Evolutionary conservation across 2,329 filamentous ascomycete genomes (phyloP).

Genomic region (Lachnellula subtilissima): DNA sequence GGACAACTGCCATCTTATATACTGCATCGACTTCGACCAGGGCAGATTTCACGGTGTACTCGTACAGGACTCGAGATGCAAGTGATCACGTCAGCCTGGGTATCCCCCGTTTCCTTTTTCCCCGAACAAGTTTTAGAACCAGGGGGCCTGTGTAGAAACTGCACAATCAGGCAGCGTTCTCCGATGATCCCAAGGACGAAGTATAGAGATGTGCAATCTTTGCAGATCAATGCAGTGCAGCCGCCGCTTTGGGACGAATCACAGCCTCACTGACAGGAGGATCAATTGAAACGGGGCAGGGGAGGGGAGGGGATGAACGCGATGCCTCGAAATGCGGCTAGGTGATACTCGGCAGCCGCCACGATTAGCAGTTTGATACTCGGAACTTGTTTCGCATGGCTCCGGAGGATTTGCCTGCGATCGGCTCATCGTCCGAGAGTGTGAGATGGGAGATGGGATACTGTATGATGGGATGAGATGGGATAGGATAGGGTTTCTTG

Average conservation of each 20-base stretch:
- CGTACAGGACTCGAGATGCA: background rate
- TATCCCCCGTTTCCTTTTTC: background rate
- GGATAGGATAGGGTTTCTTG: background rate
- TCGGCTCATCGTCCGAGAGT: too few relatives aligned
- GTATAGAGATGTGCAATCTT: too few relatives aligned
- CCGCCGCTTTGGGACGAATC: background rate
- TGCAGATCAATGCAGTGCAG: background rate
- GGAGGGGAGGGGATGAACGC: background rate
- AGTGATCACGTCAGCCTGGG: background rate
- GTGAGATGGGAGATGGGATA: too few relatives aligned
- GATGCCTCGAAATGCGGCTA: too few relatives aligned
- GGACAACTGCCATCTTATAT: background rate
- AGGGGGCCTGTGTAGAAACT: background rate
- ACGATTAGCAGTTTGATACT: background rate
- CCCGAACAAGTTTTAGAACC: background rate
- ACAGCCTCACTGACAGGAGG: background rate
- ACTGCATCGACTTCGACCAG: background rate
- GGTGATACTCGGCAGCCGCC: background rate
- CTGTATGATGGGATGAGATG: too few relatives aligned
- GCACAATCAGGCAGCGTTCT: background rate
- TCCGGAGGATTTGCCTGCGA: background rate
- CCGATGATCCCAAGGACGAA: too few relatives aligned
- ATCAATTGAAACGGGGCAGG: background rate
- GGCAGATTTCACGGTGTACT: background rate
- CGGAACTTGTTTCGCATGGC: background rate